Conservation (phyloP, 169 alveolate genomes). For the Toxoplasma gondii region DNA sequence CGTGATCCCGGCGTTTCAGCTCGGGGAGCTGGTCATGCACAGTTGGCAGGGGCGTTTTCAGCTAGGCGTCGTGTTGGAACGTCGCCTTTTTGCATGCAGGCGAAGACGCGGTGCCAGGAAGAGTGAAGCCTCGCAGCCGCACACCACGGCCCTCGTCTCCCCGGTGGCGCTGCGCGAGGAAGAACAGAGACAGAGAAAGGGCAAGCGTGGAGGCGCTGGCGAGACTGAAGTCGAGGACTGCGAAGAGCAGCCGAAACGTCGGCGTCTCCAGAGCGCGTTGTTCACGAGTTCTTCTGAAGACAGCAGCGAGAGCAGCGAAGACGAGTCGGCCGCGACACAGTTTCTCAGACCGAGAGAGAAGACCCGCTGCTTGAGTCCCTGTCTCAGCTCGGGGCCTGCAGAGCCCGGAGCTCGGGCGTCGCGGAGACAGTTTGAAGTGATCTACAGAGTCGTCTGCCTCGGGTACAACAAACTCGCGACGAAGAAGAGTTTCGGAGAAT, state of each 20-base stretch:
- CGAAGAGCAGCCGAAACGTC: neutral
- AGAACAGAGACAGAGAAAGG: neutral
- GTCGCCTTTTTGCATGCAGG: neutral
- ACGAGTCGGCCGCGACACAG: neutral
- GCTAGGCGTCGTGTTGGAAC: neutral
- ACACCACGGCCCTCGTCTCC: neutral
- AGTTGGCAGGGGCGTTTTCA: slow-evolving; percentile 11
- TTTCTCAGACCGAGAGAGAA: neutral
- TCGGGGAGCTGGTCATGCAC: neutral
- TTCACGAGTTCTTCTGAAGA: neutral
- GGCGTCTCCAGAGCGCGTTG: too few relatives aligned
- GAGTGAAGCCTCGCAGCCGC: neutral
- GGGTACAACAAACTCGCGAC: neutral
- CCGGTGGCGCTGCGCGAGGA: neutral
- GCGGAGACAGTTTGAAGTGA: neutral
- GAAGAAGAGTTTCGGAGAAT: neutral
- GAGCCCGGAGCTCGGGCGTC: neutral
- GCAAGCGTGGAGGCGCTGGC: neutral
- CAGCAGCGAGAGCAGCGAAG: neutral
- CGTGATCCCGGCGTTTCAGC: neutral
- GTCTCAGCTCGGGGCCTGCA: neutral
- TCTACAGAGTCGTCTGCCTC: neutral
- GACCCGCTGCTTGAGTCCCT: neutral
- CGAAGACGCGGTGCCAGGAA: neutral
- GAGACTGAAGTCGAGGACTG: neutral